Base-by-base conservation (phyloP, 805 yeast species). In the Metschnikowia drakensbergensis region DNA sequence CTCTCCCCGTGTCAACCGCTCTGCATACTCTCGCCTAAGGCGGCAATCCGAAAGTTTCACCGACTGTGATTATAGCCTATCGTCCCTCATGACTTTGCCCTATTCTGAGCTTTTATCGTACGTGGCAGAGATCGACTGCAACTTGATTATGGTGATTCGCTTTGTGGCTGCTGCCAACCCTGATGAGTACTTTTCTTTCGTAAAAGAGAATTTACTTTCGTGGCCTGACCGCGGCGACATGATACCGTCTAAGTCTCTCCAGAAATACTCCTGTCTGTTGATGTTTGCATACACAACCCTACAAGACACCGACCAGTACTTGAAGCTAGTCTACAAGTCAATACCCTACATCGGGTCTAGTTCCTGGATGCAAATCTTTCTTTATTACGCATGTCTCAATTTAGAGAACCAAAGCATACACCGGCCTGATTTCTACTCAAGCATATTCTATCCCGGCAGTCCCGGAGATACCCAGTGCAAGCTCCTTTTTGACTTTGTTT, bases 151-250 rank as follows among this genome's bases (percentile, higher is more conserved):
- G 10, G 58, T 67, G 22, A 54, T 70, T 37, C 60, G 69, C 39
- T 72, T 61, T 46, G 50, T 72, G 9, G 71, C 75, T 0, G 61
- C 69, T 0, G 61, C 76, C 3, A 69, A 69, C 51, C 70, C 76
- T 0, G 44, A 41, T 2, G 63, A 63, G 4, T 72, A 68, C 50
- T 64, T 58, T 46, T 49, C 52, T 27, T 71, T 60, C 46, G 39
- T 69, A 7, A 47, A 55, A 29, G 39, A 50, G 1, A 65, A 63
- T 31, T 42, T 72, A 4, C 65, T 69, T 46, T 47, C 46, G 6
- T 65, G 59, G 52, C 41, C 60, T 13, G 55, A 51, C 6, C 50
- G 51, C 1, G 61, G 63, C 34, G 70, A 68, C 38, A 36, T 52
- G 26, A 60, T 69, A 10, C 71, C 75, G 0, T 41, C 55, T 5